Evolutionary conservation across 768 basidiomycete genomes (phyloP).

Genomic region (Suillus luteus): DNA sequence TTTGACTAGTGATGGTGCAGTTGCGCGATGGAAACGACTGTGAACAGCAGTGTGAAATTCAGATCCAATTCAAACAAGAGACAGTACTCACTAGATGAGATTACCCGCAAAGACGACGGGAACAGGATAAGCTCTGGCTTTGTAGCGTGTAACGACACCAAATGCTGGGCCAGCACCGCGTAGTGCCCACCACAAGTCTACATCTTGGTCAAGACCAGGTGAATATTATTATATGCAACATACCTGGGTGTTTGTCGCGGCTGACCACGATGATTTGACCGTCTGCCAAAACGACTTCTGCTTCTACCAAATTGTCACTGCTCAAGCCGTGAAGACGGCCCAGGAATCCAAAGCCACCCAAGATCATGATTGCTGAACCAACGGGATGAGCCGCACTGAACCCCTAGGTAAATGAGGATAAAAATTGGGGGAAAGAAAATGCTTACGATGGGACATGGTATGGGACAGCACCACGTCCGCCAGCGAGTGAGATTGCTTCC

Average conservation of each 20-base stretch:
- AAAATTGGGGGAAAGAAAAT: slow-evolving; percentile 12
- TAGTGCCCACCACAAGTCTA: slow-evolving; percentile 88
- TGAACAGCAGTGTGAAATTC: slow-evolving; percentile 11
- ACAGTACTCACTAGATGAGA: slow-evolving; percentile 74
- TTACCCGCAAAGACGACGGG: slow-evolving; percentile 93
- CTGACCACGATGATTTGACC: slow-evolving; percentile 81
- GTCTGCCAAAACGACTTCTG: slow-evolving; percentile 90
- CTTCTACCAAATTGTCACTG: slow-evolving; percentile 88
- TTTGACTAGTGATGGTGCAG: slow-evolving; percentile 83
- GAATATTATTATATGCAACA: slow-evolving; percentile 19
- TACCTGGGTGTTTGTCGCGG: slow-evolving; percentile 71
- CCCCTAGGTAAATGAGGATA: slow-evolving; percentile 11
- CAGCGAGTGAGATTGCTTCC: slow-evolving; percentile 54
- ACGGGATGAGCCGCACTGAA: slow-evolving; percentile 77
- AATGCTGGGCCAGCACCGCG: slow-evolving; percentile 83
- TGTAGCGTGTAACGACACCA: slow-evolving; percentile 88
- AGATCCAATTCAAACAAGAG: background rate
- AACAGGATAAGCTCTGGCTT: slow-evolving; percentile 84
- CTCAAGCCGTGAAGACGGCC: slow-evolving; percentile 83
- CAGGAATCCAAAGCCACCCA: slow-evolving; percentile 89
- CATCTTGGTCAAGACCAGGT: slow-evolving; percentile 2
- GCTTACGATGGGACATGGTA: slow-evolving; percentile 82
- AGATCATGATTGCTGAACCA: slow-evolving; percentile 77
- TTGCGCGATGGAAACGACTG: slow-evolving; percentile 87
- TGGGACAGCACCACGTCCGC: slow-evolving; percentile 57